A percentile compares a stretch with the other conserved stretches of the same genome.
These are phyloP conservation scores for Eucalyptus dawsonii DNA, from an alignment of 345 rosid genomes.

Conservation along the genomic window DNA sequence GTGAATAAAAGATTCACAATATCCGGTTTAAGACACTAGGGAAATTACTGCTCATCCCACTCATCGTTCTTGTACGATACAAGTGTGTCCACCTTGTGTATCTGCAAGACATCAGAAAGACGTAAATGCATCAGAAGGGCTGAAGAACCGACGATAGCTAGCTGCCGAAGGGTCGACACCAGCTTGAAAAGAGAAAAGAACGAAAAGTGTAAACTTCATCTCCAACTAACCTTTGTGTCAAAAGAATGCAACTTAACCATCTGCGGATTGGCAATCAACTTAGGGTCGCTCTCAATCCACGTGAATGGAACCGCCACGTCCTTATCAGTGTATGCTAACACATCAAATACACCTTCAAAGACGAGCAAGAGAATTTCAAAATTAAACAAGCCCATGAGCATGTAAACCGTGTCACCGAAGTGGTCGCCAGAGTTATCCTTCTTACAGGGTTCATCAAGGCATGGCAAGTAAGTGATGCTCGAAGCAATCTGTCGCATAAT, in stretches of 20 bases:
- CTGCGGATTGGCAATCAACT: conserved; percentile 92
- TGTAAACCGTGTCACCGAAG: not conserved
- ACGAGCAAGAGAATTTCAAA: not conserved
- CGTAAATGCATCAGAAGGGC: not conserved
- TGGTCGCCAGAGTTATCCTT: not conserved
- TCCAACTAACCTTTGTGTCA: conserved; percentile 63
- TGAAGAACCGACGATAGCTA: not conserved
- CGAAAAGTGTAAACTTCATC: not conserved
- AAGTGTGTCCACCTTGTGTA: conserved; percentile 92
- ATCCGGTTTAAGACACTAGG: not conserved
- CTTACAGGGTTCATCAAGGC: conserved; percentile 94
- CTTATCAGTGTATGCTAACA: conserved; percentile 78
- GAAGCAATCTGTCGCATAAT: conserved; percentile 94
- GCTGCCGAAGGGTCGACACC: not conserved
- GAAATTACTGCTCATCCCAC: conserved; percentile 70
- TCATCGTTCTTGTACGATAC: conserved; percentile 95
- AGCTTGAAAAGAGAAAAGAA: not conserved
- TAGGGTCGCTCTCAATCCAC: conserved; percentile 93
- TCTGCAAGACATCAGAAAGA: conserved; percentile 26
- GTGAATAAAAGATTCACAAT: conserved; percentile 10
- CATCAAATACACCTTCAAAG: conserved; percentile 80
- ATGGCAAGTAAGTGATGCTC: conserved; percentile 90
- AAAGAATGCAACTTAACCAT: conserved; percentile 97
- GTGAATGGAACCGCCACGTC: conserved; percentile 93
- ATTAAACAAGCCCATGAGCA: not conserved